phyloP scores from a whole-genome alignment of 352 stramenopile genomes.

The Pythium monospermum region DNA sequence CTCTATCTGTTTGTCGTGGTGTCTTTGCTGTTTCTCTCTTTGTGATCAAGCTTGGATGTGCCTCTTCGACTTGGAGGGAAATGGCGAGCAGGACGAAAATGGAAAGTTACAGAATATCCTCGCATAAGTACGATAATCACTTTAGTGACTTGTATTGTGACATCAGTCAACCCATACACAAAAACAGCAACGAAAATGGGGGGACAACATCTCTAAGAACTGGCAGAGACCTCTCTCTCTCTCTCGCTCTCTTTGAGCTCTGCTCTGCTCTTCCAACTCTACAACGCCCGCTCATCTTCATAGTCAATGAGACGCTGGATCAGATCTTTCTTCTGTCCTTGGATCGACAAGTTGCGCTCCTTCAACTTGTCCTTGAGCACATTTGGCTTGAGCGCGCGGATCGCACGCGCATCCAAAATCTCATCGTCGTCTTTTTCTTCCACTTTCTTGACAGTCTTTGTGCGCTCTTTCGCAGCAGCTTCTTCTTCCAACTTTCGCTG shows the following conservation, averaged over 20 bases:
- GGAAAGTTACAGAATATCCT: too few species aligned
- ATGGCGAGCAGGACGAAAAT: too few species aligned
- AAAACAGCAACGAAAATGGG: too few species aligned
- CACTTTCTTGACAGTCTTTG: slow-evolving; percentile 63
- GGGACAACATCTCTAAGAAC: too few species aligned
- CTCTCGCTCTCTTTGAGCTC: too few species aligned
- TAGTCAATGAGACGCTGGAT: slow-evolving; percentile 87
- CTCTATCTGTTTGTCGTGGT: not conserved
- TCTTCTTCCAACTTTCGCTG: slow-evolving; percentile 80
- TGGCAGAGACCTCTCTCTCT: too few species aligned
- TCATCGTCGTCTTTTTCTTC: slow-evolving; percentile 65
- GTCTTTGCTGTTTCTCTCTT: not conserved
- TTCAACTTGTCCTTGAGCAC: slow-evolving; percentile 89
- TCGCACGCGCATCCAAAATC: slow-evolving; percentile 69
- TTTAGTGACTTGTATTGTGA: slow-evolving; percentile 2
- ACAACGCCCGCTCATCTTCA: slow-evolving; percentile 80
- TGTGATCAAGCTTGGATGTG: not conserved
- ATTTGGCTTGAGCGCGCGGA: slow-evolving; percentile 84
- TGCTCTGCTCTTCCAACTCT: slow-evolving; percentile 15
- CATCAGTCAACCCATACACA: not conserved
- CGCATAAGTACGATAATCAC: not conserved
- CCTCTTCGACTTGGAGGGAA: too few species aligned
- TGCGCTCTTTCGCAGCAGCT: slow-evolving; percentile 52
- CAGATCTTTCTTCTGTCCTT: slow-evolving; percentile 88
- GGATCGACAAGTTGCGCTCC: slow-evolving; percentile 71